Evolutionary conservation across 352 stramenopile species (phyloP), one percentile per base, ranked within the genome.

Genomic region (Globisporangium cylindrosporum): DNA sequence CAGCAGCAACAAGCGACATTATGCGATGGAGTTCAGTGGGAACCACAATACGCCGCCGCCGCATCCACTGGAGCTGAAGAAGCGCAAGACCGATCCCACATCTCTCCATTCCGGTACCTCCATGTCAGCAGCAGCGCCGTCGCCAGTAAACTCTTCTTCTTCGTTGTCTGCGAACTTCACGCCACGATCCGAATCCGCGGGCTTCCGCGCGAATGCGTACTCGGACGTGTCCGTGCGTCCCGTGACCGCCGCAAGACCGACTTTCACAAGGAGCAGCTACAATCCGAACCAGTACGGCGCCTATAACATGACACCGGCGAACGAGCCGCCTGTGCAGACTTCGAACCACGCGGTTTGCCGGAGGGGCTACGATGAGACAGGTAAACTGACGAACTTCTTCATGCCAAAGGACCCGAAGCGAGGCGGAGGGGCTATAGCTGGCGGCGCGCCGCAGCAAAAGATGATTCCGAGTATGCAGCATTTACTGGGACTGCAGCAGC

Each of bases 321-420:
- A 54, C 24, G 73, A 80, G 8, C 63, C 79, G 41, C 78, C 80
- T 0, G 72, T 91, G 58, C 75, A 84, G 62, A 67, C 78, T 22
- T 71, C 66, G 4, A 67, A 64, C 32, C 46, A 70, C 24, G 73
- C 71, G 0, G 71, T 91, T 8, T 90, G 80, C 22, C 82, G 85
- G 51, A 76, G 83, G 60, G 85, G 83, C 5, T 91, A 91, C 63
- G 85, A 91, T 49, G 83, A 91, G 71, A 91, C 85, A 0, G 85
- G 85, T 38, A 91, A 91, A 69, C 69, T 93, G 36, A 91, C 85
- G 20, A 91, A 85, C 62, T 91, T 87, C 69, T 91, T 91, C 62
- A 64, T 90, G 29, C 80, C 83, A 25, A 88, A 89, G 43, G 75
- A 91, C 7, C n/a, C 70, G 14, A 79, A 76, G 70, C 73, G 66